Evolutionary conservation across 495 filamentous ascomycete genomes (phyloP).

Genomic region (Niebla homalea): DNA sequence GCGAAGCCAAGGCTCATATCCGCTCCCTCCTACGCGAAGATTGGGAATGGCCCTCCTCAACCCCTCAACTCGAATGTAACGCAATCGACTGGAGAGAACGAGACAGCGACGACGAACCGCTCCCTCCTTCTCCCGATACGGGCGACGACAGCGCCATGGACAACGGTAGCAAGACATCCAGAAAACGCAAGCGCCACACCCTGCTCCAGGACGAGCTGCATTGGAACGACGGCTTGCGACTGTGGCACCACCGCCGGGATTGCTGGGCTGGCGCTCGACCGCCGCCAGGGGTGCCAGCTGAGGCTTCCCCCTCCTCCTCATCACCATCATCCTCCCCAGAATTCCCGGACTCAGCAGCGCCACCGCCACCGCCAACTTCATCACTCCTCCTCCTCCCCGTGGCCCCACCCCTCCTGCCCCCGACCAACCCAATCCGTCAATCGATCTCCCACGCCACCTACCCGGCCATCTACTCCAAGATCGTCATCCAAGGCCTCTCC

Average conservation of each 20-base stretch:
- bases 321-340: not conserved
- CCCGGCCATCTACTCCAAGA: conserved; percentile 74
- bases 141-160: no score
- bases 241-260: conserved; percentile 62
- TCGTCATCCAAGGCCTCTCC: conserved; percentile 60
- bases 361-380: conserved; percentile 23
- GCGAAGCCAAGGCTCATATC: conserved; percentile 22
- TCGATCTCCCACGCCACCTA: conserved; percentile 61
- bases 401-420: conserved; percentile 52
- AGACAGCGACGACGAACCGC: conserved; percentile 21
- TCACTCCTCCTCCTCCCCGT: conserved; percentile 39
- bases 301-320: not conserved
- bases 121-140: conserved; percentile 17
- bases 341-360: not conserved
- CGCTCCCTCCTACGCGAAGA: conserved; percentile 9
- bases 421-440: conserved; percentile 54
- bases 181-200: conserved; percentile 19
- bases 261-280: conserved; percentile 67
- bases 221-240: conserved; percentile 72
- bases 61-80: conserved; percentile 12
- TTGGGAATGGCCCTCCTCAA: conserved; percentile 4
- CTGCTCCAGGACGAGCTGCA: conserved; percentile 63
- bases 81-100: conserved; percentile 24
- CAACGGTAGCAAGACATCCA: not conserved
- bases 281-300: no score